A percentile compares a stretch with the other conserved stretches of the same genome.
Evolutionary conservation across 257 asterid species (phyloP).

Genomic region (Solanum ossicruentum): DNA sequence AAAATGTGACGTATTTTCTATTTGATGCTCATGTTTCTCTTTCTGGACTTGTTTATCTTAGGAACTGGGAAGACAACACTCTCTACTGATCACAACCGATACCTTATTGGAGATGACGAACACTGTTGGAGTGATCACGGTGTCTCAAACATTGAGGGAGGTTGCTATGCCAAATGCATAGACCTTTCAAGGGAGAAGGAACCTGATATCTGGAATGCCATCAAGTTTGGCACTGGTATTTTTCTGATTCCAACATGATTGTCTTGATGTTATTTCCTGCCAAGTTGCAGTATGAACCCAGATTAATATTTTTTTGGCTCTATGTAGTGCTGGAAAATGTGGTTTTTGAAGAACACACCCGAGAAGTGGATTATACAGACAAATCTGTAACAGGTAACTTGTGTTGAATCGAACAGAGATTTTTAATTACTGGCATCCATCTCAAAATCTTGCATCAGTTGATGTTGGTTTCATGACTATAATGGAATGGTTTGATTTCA

Average conservation of each 20-base stretch:
- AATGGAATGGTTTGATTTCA: slow-evolving; percentile 2
- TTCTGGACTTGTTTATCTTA: slow-evolving; percentile 1
- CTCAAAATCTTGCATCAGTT: background rate
- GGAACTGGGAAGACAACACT: slow-evolving; percentile 95
- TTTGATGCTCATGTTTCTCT: background rate
- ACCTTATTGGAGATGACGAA: slow-evolving; percentile 92
- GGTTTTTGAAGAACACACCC: slow-evolving; percentile 82
- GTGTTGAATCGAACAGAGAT: background rate
- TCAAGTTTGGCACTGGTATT: slow-evolving; percentile 79
- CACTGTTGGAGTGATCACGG: slow-evolving; percentile 95
- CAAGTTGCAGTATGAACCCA: background rate
- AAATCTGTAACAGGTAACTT: slow-evolving; percentile 84
- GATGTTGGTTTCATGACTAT: background rate
- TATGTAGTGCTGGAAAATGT: slow-evolving; percentile 68
- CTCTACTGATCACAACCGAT: slow-evolving; percentile 81
- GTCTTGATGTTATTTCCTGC: background rate
- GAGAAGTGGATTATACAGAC: slow-evolving; percentile 80
- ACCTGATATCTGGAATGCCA: slow-evolving; percentile 97
- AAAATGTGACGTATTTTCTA: background rate
- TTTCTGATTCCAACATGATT: background rate
- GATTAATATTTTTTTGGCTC: background rate
- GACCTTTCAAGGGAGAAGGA: slow-evolving; percentile 83
- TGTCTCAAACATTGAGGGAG: slow-evolving; percentile 91
- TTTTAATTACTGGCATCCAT: background rate
- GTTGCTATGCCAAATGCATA: slow-evolving; percentile 92